phyloP scores from a whole-genome alignment of 2,329 filamentous ascomycete species.

The Calonectria pseudoreteaudii region DNA sequence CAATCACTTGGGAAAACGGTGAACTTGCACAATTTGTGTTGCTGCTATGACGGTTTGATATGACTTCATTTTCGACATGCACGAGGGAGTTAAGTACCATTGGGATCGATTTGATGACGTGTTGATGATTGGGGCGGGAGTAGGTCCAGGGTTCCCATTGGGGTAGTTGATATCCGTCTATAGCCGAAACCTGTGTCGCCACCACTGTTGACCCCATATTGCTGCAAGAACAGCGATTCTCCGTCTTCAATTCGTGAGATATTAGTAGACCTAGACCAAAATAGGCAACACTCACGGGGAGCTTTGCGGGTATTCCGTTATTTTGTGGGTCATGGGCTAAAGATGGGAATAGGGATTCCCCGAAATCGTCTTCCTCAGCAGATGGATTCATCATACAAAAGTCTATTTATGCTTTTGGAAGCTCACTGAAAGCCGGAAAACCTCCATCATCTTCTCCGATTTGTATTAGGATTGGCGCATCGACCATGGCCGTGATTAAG shows the following conservation, averaged over 20 bases:
- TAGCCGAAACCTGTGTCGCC: neutral
- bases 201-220: neutral
- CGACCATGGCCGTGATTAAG: neutral
- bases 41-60: neutral
- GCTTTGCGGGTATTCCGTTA: neutral
- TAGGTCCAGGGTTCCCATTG: neutral
- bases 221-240: neutral
- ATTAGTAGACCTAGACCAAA: neutral
- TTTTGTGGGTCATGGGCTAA: neutral
- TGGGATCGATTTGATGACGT: neutral
- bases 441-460: neutral
- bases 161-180: neutral
- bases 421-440: neutral
- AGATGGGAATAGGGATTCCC: neutral
- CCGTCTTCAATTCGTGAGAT: neutral
- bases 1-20: neutral
- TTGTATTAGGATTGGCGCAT: neutral
- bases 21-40: neutral
- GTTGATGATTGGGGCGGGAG: neutral
- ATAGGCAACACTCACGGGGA: neutral
- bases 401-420: neutral
- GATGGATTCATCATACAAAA: neutral
- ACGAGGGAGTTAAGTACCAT: neutral
- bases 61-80: neutral
- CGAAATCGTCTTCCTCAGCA: neutral